Conservation (phyloP, 768 basidiomycete species). For the Auricularia cornea region DNA sequence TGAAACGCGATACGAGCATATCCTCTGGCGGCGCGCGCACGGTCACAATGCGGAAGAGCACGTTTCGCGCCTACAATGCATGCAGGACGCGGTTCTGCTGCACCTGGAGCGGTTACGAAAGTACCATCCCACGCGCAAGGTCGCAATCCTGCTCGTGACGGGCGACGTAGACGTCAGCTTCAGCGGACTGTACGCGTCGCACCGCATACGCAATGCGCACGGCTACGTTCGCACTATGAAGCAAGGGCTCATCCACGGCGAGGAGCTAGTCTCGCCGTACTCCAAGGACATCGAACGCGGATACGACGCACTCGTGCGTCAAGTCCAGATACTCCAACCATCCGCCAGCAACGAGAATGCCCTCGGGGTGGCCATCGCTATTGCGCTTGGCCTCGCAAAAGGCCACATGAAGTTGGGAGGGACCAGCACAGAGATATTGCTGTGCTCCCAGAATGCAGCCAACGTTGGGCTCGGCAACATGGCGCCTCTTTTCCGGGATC, state of each 20-base stretch:
- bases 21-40: neutral
- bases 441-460: neutral
- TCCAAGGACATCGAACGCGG: neutral
- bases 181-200: neutral
- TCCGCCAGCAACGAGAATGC: neutral
- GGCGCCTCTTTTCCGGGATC: neutral
- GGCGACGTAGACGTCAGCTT: neutral
- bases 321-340: neutral
- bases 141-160: neutral
- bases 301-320: neutral
- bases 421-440: neutral
- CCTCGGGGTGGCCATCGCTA: neutral
- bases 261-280: neutral
- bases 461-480: neutral
- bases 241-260: neutral
- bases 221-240: neutral
- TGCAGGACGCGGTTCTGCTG: neutral
- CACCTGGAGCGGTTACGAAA: neutral
- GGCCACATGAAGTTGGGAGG: neutral
- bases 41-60: neutral
- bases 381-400: neutral
- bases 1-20: neutral
- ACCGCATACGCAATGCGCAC: neutral
- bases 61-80: neutral
- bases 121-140: neutral